Evolutionary conservation across 176 grass and related monocot genomes (phyloP).

Genomic region (Melocanna baccifera): DNA sequence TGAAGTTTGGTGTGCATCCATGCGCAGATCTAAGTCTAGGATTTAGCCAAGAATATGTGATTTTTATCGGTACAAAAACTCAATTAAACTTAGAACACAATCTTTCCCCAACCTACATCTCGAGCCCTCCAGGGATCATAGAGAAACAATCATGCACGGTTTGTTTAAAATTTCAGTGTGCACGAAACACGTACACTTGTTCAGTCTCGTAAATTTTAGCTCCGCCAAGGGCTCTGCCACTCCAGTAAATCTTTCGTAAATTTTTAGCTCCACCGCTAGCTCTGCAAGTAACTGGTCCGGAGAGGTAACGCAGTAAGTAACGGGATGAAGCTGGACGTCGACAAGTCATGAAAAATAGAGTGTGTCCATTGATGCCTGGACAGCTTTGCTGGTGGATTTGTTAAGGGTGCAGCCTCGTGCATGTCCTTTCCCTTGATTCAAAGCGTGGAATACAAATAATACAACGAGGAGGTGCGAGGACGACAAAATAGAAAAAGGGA

Average conservation of each 20-base stretch:
- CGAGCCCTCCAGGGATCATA: no score
- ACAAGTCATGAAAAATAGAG: not conserved
- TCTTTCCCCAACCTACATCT: no score
- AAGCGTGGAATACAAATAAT: not conserved
- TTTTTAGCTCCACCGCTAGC: not conserved
- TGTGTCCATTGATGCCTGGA: not conserved
- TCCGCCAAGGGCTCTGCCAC: no score
- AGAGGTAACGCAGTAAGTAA: no score
- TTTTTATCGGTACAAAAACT: no score
- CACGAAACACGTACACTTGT: not conserved
- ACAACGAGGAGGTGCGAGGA: not conserved
- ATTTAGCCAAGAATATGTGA: no score
- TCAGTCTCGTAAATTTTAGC: not conserved
- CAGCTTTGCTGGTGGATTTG: not conserved
- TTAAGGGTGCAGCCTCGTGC: not conserved
- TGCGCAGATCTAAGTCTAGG: no score
- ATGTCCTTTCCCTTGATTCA: slow-evolving; percentile 4
- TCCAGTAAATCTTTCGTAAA: no score
- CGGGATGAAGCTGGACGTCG: not conserved
- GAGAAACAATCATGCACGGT: no score
- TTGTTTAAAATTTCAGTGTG: no score
- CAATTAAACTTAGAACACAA: no score
- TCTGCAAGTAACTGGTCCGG: no score
- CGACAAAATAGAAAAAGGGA: not conserved
- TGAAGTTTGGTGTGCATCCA: not conserved